These are phyloP conservation scores for Xerocomellus amylosporus DNA, from an alignment of 768 basidiomycete genomes.

Conservation along the genomic window DNA sequence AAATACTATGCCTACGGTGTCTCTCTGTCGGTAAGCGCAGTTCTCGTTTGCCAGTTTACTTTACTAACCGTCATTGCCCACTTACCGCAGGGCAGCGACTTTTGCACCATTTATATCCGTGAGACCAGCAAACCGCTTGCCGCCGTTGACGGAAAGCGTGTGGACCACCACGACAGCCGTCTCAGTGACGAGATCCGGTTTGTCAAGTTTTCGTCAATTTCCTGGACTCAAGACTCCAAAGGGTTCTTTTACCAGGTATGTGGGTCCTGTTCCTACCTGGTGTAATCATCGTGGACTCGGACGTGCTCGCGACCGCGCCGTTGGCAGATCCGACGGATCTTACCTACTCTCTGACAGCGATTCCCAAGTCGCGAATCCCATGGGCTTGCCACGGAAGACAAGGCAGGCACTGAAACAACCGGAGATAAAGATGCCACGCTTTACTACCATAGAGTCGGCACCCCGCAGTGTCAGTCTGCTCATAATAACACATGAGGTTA, in stretches of 20 bases:
- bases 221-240: conserved; percentile 75
- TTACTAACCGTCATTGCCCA: neutral
- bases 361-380: conserved; percentile 54
- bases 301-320: neutral
- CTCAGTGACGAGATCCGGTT: conserved; percentile 67
- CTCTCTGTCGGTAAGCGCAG: conserved; percentile 56
- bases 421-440: conserved; percentile 69
- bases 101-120: conserved; percentile 66
- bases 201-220: conserved; percentile 72
- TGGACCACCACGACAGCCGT: conserved; percentile 48
- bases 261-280: neutral
- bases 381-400: conserved; percentile 45
- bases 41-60: neutral
- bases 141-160: conserved; percentile 34
- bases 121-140: conserved; percentile 58
- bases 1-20: conserved; percentile 77
- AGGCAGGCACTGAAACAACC: conserved; percentile 55
- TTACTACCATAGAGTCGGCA: conserved; percentile 73
- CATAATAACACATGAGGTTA: neutral
- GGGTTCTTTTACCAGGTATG: conserved; percentile 81
- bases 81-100: conserved; percentile 63
- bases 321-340: conserved; percentile 1
- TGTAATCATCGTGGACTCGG: neutral
- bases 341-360: conserved; percentile 35
- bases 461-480: conserved; percentile 54